Evolutionary conservation across 371 early-diverging fungal genomes (phyloP).

Genomic region (Apophysomyces ossiformis): DNA sequence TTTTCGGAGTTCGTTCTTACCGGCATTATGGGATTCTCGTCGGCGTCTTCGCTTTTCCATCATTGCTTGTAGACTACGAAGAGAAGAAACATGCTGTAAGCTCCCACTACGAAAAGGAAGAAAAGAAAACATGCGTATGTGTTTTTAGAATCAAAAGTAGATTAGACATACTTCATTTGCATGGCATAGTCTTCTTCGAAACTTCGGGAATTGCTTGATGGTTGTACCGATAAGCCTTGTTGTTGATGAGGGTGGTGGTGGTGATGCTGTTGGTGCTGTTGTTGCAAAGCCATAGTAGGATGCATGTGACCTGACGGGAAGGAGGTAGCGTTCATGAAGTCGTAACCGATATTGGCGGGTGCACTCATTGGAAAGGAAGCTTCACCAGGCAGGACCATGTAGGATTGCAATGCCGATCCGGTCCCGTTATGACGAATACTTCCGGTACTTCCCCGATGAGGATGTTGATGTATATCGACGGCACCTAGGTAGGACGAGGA

Average conservation of each 20-base stretch:
- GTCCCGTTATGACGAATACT: conserved; percentile 16
- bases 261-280: conserved; percentile 2
- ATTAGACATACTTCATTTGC: conserved; percentile 43
- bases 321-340: conserved; percentile 14
- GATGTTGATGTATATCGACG: conserved; percentile 7
- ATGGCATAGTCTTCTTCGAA: conserved; percentile 47
- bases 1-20: conserved; percentile 32
- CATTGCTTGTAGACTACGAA: conserved; percentile 43
- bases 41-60: conserved; percentile 89
- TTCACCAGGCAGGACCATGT: conserved; percentile 23
- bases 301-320: conserved; percentile 3
- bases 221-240: conserved; percentile 6
- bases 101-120: not conserved
- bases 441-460: conserved; percentile 11
- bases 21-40: conserved; percentile 95
- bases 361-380: conserved; percentile 44
- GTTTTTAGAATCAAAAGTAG: not conserved
- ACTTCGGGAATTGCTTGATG: conserved; percentile 22
- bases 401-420: conserved; percentile 8
- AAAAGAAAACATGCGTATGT: not conserved
- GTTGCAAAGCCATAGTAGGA: conserved; percentile 1
- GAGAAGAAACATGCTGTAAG: not conserved
- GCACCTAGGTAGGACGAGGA: conserved; percentile 18
- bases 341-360: conserved; percentile 42
- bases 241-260: not conserved